Conservation (phyloP, 139 green algal genomes). For the Ettlia oleoabundans region DNA sequence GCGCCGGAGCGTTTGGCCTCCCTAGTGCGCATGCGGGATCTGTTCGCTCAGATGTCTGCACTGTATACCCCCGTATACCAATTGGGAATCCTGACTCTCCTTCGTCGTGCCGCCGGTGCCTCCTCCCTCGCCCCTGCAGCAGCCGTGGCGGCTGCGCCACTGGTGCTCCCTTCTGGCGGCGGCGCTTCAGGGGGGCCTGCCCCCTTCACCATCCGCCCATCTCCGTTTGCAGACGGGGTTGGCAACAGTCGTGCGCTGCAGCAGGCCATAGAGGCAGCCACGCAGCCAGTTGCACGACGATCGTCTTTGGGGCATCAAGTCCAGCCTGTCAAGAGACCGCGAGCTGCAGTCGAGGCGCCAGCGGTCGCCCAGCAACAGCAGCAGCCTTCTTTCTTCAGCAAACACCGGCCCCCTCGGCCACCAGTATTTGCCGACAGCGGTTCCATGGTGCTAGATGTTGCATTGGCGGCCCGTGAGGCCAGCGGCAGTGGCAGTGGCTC, state of each 20-base stretch:
- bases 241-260: neutral
- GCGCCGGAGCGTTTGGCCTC: too few relatives aligned
- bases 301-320: neutral
- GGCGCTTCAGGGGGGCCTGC: too few relatives aligned
- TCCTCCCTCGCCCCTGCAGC: too few relatives aligned
- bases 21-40: too few relatives aligned
- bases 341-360: neutral
- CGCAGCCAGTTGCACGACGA: neutral
- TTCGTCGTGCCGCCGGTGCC: too few relatives aligned
- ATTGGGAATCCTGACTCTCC: too few relatives aligned
- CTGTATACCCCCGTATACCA: too few relatives aligned
- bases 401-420: constrained; percentile 11
- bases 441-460: neutral
- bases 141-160: neutral
- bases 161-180: too few relatives aligned
- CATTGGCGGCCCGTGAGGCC: neutral
- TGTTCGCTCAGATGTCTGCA: too few relatives aligned
- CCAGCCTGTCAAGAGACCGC: neutral
- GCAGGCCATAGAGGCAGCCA: neutral
- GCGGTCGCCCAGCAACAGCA: neutral
- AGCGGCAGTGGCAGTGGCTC: neutral
- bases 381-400: neutral
- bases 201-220: neutral
- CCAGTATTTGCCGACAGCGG: neutral
- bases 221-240: constrained; percentile 5